Evolutionary conservation across 2,329 filamentous ascomycete species (phyloP).

Genomic region (Verticillium tricorpus): DNA sequence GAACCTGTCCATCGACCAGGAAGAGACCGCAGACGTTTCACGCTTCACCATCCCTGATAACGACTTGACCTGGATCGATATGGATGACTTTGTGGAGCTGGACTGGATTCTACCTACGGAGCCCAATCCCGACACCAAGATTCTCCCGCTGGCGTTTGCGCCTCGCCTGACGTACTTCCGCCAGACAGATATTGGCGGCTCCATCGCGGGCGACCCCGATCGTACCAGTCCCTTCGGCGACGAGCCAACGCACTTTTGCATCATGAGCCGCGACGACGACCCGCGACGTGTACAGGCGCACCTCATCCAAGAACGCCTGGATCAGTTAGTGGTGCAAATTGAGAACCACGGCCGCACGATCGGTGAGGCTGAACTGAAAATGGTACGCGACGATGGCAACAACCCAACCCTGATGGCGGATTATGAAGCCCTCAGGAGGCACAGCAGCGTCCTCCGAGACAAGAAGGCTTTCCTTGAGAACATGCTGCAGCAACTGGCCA

Average conservation of each 20-base stretch:
- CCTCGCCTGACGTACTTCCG: constrained; percentile 97
- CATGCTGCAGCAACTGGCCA: constrained; percentile 49
- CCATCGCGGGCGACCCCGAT: constrained; percentile 74
- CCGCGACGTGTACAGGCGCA: constrained; percentile 84
- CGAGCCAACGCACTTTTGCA: constrained; percentile 89
- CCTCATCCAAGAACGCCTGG: constrained; percentile 75
- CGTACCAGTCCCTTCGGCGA: constrained; percentile 87
- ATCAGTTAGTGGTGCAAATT: constrained; percentile 75
- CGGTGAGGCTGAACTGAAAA: constrained; percentile 70
- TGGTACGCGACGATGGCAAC: constrained; percentile 44
- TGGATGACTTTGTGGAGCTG: constrained; percentile 98
- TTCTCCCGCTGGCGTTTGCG: constrained; percentile 84
- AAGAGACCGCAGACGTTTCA: constrained; percentile 66
- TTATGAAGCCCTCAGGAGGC: constrained; percentile 54
- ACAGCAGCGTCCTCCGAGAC: constrained; percentile 51
- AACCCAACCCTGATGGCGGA: constrained; percentile 50
- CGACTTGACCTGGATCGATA: constrained; percentile 95
- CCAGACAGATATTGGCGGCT: constrained; percentile 85
- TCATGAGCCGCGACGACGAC: constrained; percentile 88
- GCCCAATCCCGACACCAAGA: constrained; percentile 87
- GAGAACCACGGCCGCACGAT: constrained; percentile 67
- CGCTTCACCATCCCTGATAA: constrained; percentile 94
- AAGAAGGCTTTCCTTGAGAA: constrained; percentile 55
- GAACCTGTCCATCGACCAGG: constrained; percentile 47
- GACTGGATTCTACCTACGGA: constrained; percentile 94